Conservation (phyloP, 352 stramenopile genomes). For the Aphanomyces astaci region DNA sequence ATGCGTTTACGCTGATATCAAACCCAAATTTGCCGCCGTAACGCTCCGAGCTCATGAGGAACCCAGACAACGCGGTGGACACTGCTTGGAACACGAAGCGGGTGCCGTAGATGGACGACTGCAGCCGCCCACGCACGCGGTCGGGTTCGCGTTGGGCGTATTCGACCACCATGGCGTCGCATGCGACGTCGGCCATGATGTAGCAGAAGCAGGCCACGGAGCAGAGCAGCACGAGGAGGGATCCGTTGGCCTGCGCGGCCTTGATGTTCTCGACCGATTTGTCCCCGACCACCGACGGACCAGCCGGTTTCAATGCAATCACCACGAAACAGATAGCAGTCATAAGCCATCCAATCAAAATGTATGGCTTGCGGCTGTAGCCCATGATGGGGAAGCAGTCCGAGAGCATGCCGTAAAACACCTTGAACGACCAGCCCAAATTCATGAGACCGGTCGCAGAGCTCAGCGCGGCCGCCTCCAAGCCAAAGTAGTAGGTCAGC, state of each 20-base stretch:
- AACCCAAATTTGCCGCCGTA: constrained; percentile 47
- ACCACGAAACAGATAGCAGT: constrained; percentile 30
- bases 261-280: neutral
- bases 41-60: constrained; percentile 27
- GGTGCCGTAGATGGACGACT: neutral
- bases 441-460: constrained; percentile 2
- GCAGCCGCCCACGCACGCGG: constrained; percentile 3
- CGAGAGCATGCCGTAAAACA: constrained; percentile 20
- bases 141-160: constrained; percentile 20
- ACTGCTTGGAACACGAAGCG: neutral
- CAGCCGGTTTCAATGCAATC: constrained; percentile 29
- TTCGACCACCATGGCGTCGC: constrained; percentile 7
- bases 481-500: neutral
- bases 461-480: neutral
- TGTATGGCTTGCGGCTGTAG: constrained; percentile 15
- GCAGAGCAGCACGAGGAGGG: constrained; percentile 7
- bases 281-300: neutral
- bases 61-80: neutral
- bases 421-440: constrained; percentile 15
- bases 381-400: constrained; percentile 21
- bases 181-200: constrained; percentile 22
- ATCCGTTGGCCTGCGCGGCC: constrained; percentile 2
- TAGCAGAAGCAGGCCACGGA: constrained; percentile 10
- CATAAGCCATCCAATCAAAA: constrained; percentile 10
- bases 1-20: constrained; percentile 22